Conservation (phyloP, 2,329 filamentous ascomycete genomes). For the Talaromyces islandicus region DNA sequence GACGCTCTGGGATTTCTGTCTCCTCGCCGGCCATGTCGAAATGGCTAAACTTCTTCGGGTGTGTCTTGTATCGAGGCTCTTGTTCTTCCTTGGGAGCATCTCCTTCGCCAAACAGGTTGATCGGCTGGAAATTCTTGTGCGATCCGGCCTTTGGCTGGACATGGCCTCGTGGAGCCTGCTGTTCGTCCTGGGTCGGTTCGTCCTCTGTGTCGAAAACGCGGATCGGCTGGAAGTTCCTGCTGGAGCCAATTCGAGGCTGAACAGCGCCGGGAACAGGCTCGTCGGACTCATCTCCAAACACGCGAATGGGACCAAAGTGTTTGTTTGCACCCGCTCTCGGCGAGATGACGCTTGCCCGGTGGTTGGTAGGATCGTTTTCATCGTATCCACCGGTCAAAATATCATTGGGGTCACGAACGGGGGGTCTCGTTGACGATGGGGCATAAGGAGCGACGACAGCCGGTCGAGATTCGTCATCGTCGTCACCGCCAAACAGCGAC, state of each 20-base stretch:
- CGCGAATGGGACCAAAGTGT: conserved; percentile 9
- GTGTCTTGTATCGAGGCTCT: conserved; percentile 51
- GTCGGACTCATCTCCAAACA: conserved; percentile 13
- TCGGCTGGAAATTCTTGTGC: conserved; percentile 45
- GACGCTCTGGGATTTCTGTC: conserved; percentile 21
- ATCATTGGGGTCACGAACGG: conserved; percentile 61
- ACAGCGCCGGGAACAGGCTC: conserved; percentile 24
- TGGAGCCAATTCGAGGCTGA: conserved; percentile 49
- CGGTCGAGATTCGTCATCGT: conserved; percentile 47
- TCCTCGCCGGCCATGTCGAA: conserved; percentile 31
- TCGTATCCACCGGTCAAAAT: conserved; percentile 49
- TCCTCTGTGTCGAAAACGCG: conserved; percentile 60
- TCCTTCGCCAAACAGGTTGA: conserved; percentile 49
- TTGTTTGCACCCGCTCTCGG: conserved; percentile 13
- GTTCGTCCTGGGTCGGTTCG: conserved; percentile 27
- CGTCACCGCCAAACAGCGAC: conserved; percentile 64
- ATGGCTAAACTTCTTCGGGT: conserved; percentile 76
- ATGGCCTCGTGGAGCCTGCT: conserved; percentile 33
- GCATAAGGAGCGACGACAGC: conserved; percentile 56
- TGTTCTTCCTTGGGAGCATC: conserved; percentile 23
- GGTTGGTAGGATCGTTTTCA: conserved; percentile 24
- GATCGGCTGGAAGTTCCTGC: conserved; percentile 58
- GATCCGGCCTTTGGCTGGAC: conserved; percentile 43
- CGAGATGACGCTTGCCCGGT: conserved; percentile 11
- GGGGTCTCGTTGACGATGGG: conserved; percentile 61